Conservation (phyloP, 2,329 filamentous ascomycete genomes). For the Onygenales sp. region DNA sequence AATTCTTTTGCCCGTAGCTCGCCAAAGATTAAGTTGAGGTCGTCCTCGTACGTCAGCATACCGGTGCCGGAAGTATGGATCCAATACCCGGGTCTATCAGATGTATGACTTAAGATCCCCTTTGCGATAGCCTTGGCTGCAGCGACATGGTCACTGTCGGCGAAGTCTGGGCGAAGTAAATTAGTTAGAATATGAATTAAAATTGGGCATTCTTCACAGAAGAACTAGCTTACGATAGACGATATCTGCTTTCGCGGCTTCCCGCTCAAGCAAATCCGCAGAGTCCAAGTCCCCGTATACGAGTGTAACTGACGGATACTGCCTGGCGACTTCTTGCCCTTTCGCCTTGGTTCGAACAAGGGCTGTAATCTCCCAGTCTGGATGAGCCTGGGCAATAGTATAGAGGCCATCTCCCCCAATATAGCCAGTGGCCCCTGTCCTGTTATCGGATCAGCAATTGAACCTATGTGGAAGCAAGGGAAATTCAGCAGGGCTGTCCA, state of each 20-base stretch:
- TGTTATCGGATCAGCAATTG: constrained; percentile 23
- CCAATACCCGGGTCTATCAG: constrained; percentile 27
- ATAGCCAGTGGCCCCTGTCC: constrained; percentile 44
- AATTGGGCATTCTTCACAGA: neutral
- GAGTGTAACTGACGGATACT: constrained; percentile 32
- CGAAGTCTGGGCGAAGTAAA: constrained; percentile 21
- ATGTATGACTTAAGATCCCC: constrained; percentile 26
- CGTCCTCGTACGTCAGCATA: constrained; percentile 34
- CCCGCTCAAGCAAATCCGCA: constrained; percentile 29
- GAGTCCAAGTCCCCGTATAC: constrained; percentile 37
- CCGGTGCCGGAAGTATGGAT: constrained; percentile 40
- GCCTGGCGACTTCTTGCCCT: constrained; percentile 27
- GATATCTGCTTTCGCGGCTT: constrained; percentile 39
- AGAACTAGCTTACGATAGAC: constrained; percentile 29
- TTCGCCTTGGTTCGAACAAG: constrained; percentile 37
- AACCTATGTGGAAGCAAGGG: too few relatives aligned
- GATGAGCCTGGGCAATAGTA: constrained; percentile 35
- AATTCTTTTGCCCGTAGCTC: constrained; percentile 34
- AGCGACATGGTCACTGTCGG: constrained; percentile 35
- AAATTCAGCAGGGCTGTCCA: neutral
- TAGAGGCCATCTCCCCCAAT: constrained; percentile 45
- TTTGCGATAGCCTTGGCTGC: constrained; percentile 33
- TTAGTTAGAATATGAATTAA: neutral
- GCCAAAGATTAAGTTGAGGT: constrained; percentile 28
- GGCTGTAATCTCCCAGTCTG: constrained; percentile 37